phyloP scores from a whole-genome alignment of 2,329 filamentous ascomycete genomes.

The Paraconiothyrium sp. region DNA sequence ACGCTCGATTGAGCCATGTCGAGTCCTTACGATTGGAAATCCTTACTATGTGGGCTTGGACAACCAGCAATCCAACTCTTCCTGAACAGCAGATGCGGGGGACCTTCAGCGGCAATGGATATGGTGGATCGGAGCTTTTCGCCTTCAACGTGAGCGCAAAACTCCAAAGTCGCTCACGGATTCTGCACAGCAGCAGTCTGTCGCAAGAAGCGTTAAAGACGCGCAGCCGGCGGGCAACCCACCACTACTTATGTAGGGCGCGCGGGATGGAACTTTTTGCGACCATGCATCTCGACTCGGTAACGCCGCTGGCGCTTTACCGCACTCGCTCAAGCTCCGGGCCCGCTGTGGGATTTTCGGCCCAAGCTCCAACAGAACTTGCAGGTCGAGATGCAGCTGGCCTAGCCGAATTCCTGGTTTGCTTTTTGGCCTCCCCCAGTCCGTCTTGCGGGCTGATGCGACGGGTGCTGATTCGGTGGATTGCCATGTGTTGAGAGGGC shows the following conservation, averaged over 20 bases:
- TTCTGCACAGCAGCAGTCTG: slow-evolving; percentile 7
- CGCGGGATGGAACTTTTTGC: not conserved
- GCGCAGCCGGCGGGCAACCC: slow-evolving; percentile 22
- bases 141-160: slow-evolving; percentile 50
- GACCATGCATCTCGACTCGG: not conserved
- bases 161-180: slow-evolving; percentile 54
- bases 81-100: slow-evolving; percentile 2
- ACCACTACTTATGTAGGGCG: slow-evolving; percentile 36
- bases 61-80: not conserved
- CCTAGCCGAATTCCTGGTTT: slow-evolving; percentile 36
- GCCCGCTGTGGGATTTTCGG: not conserved
- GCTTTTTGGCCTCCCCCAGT: slow-evolving; percentile 28
- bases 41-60: slow-evolving; percentile 13
- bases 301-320: not conserved
- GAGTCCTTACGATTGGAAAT: slow-evolving; percentile 17
- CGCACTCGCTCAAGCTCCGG: not conserved
- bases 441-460: slow-evolving; percentile 6
- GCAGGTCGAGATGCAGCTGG: slow-evolving; percentile 29
- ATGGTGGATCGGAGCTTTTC: slow-evolving; percentile 46
- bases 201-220: slow-evolving; percentile 15
- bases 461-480: not conserved
- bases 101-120: not conserved
- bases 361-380: slow-evolving; percentile 21
- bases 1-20: slow-evolving; percentile 20
- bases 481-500: not conserved